Conservation (phyloP, 2,329 filamentous ascomycete species). For the Chaetomiaceae sp. region DNA sequence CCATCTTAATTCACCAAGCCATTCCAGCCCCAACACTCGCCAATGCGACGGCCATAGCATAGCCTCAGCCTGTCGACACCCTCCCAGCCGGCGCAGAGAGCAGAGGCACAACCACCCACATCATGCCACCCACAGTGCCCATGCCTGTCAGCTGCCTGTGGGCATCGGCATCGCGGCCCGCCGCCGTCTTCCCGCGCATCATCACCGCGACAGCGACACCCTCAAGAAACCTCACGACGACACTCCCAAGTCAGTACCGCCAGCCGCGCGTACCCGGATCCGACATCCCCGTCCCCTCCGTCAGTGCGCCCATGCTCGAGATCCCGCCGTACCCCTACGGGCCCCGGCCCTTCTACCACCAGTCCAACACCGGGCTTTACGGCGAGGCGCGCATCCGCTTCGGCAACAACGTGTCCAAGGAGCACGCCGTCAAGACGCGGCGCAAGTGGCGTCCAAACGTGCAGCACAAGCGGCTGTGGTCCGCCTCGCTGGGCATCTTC, state of each 20-base stretch:
- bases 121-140: conserved; percentile 10
- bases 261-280: conserved; percentile 22
- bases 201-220: background rate
- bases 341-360: conserved; percentile 65
- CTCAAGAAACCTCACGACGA: conserved; percentile 32
- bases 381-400: conserved; percentile 65
- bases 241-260: conserved; percentile 29
- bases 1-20: conserved; percentile 7
- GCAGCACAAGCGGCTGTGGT: conserved; percentile 61
- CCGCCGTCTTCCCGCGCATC: background rate
- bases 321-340: conserved; percentile 68
- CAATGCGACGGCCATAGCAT: conserved; percentile 13
- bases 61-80: background rate
- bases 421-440: conserved; percentile 63
- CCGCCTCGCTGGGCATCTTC: conserved; percentile 52
- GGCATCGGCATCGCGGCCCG: conserved; percentile 9
- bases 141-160: conserved; percentile 13
- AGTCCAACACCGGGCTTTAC: conserved; percentile 70
- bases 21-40: background rate
- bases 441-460: conserved; percentile 73
- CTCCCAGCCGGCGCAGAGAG: no score
- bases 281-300: conserved; percentile 38
- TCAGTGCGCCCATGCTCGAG: conserved; percentile 32
- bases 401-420: conserved; percentile 68
- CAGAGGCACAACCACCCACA: background rate